Evolutionary conservation across 176 grass and related monocot genomes (phyloP).

Genomic region (Carex parvula): DNA sequence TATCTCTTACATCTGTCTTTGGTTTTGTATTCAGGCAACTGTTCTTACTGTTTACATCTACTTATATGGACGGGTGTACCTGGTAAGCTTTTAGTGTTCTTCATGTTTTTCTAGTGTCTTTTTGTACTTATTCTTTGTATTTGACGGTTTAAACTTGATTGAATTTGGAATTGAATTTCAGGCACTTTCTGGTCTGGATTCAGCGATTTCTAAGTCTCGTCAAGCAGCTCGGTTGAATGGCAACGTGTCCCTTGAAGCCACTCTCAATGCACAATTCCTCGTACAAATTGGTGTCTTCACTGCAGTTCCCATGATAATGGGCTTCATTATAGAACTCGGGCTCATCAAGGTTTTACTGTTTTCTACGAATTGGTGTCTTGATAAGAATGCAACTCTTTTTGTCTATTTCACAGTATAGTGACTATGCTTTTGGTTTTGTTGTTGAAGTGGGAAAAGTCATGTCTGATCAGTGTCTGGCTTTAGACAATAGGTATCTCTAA

Average conservation of each 20-base stretch:
- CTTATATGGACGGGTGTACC: constrained; percentile 45
- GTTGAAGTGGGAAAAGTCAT: neutral
- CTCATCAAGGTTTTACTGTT: constrained; percentile 58
- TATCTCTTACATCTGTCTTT: neutral
- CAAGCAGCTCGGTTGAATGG: constrained; percentile 55
- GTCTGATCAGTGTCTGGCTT: neutral
- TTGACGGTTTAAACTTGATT: constrained; percentile 16
- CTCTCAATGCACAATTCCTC: constrained; percentile 93
- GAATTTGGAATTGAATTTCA: constrained; percentile 32
- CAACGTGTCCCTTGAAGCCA: constrained; percentile 84
- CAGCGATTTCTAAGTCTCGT: constrained; percentile 47
- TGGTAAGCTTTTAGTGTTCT: constrained; percentile 27
- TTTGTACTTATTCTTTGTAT: constrained; percentile 18
- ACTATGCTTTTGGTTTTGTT: neutral
- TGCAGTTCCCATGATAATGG: constrained; percentile 94
- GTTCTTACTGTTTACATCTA: constrained; percentile 51
- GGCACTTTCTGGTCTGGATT: constrained; percentile 94
- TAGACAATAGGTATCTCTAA: neutral
- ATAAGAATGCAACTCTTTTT: neutral
- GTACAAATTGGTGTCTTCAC: constrained; percentile 98
- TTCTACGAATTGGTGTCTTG: neutral
- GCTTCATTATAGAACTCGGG: constrained; percentile 82
- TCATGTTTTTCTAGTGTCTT: neutral
- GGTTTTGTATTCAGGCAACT: constrained; percentile 35
- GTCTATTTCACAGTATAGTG: constrained; percentile 6